Evolutionary conservation across 306 rosid species (phyloP).

Genomic region (Pyrus bretschneideri): DNA sequence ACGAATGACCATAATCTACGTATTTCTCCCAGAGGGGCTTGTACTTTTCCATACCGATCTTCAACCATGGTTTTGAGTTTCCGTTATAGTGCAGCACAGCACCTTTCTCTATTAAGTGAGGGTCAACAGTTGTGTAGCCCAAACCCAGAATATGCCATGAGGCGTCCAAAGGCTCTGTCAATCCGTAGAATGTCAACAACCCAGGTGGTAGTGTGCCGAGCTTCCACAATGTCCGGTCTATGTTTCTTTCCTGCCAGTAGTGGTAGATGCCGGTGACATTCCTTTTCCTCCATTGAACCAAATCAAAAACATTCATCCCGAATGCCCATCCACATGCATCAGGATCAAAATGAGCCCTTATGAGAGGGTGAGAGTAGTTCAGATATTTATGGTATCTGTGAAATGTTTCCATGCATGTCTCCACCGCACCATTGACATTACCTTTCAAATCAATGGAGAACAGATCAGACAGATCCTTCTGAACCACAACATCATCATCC

Average conservation of each 20-base stretch:
- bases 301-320: constrained; percentile 87
- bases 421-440: constrained; percentile 87
- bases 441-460: constrained; percentile 64
- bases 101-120: constrained; percentile 61
- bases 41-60: constrained; percentile 87
- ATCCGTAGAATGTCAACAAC: constrained; percentile 73
- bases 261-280: constrained; percentile 90
- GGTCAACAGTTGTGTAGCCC: constrained; percentile 79
- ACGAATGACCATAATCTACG: constrained; percentile 62
- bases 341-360: constrained; percentile 72
- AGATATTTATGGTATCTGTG: constrained; percentile 83
- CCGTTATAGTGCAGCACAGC: constrained; percentile 87
- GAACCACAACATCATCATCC: constrained; percentile 85
- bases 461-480: constrained; percentile 69
- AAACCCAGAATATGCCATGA: constrained; percentile 82
- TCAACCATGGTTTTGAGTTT: constrained; percentile 92
- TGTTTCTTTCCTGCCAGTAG: constrained; percentile 84
- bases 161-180: constrained; percentile 75
- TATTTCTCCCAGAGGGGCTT: constrained; percentile 81
- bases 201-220: constrained; percentile 95
- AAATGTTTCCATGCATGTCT: constrained; percentile 95
- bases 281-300: constrained; percentile 84
- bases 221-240: constrained; percentile 82
- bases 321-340: constrained; percentile 99
- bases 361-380: constrained; percentile 85